Evolutionary conservation across 163 green algal species (phyloP).

Genomic region (Dunaliella salina): DNA sequence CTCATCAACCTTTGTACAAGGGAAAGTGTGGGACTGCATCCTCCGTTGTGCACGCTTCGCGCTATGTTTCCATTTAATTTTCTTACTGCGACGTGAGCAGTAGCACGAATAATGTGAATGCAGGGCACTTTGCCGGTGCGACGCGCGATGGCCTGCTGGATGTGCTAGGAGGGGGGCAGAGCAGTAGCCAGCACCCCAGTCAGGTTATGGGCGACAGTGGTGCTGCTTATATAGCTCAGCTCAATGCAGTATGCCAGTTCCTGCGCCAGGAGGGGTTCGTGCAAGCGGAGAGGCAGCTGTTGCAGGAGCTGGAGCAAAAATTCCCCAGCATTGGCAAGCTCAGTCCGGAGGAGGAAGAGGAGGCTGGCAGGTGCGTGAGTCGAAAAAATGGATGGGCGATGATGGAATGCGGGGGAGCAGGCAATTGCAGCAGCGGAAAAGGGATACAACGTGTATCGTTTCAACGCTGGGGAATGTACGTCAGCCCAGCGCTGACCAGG

Average conservation of each 20-base stretch:
- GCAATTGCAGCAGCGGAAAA: too few species aligned
- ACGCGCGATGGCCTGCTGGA: background rate
- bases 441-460: too few species aligned
- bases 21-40: background rate
- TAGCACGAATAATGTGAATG: background rate
- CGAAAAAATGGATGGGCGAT: too few species aligned
- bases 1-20: background rate
- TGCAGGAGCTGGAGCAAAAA: background rate
- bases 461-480: too few species aligned
- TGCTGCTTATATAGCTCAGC: background rate
- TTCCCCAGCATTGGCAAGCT: constrained; percentile 1
- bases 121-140: too few species aligned
- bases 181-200: background rate
- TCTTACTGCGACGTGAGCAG: background rate
- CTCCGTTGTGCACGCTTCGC: background rate
- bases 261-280: background rate
- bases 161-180: background rate
- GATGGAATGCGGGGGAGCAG: too few species aligned
- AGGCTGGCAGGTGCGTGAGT: background rate
- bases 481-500: too few species aligned
- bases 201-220: background rate
- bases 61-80: background rate
- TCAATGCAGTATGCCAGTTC: background rate
- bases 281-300: background rate
- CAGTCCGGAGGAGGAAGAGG: background rate